phyloP scores from a whole-genome alignment of 2,329 filamentous ascomycete genomes.

The Talaromyces sp. region DNA sequence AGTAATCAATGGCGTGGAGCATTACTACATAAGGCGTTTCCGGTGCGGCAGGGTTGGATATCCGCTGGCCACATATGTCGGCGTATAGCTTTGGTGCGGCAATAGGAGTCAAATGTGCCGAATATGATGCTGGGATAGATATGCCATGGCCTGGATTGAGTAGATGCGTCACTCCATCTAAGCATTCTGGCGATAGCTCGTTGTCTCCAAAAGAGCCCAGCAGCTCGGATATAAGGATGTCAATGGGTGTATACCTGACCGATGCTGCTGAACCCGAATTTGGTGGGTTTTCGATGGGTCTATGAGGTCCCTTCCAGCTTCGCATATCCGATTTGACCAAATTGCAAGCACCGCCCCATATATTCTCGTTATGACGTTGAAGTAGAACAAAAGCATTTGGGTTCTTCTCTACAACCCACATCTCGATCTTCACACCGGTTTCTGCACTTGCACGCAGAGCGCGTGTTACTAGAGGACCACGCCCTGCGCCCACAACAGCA shows the following conservation, averaged over 20 bases:
- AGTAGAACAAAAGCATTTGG: slow-evolving; percentile 95
- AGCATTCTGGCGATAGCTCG: slow-evolving; percentile 90
- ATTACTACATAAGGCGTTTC: slow-evolving; percentile 95
- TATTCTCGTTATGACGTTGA: slow-evolving; percentile 74
- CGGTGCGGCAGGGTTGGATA: slow-evolving; percentile 67
- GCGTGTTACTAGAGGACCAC: slow-evolving; percentile 86
- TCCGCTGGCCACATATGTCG: slow-evolving; percentile 66
- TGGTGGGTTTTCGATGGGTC: slow-evolving; percentile 26
- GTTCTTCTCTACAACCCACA: slow-evolving; percentile 97
- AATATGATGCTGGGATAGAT: slow-evolving; percentile 90
- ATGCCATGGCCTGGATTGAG: slow-evolving; percentile 78
- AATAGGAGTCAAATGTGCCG: slow-evolving; percentile 88
- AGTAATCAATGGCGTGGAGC: slow-evolving; percentile 82
- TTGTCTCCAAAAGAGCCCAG: slow-evolving; percentile 94
- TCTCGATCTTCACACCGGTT: slow-evolving; percentile 72
- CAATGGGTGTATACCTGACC: slow-evolving; percentile 51
- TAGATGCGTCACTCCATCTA: slow-evolving; percentile 92
- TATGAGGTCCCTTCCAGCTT: slow-evolving; percentile 77
- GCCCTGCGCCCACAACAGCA: slow-evolving; percentile 87
- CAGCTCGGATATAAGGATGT: slow-evolving; percentile 91
- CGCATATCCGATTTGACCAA: slow-evolving; percentile 97
- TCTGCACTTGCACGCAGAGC: slow-evolving; percentile 74
- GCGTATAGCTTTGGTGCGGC: slow-evolving; percentile 79
- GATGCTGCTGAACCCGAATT: slow-evolving; percentile 26
- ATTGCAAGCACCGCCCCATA: slow-evolving; percentile 78